Evolutionary conservation across 2,329 filamentous ascomycete species (phyloP).

Genomic region (Cytospora mali): DNA sequence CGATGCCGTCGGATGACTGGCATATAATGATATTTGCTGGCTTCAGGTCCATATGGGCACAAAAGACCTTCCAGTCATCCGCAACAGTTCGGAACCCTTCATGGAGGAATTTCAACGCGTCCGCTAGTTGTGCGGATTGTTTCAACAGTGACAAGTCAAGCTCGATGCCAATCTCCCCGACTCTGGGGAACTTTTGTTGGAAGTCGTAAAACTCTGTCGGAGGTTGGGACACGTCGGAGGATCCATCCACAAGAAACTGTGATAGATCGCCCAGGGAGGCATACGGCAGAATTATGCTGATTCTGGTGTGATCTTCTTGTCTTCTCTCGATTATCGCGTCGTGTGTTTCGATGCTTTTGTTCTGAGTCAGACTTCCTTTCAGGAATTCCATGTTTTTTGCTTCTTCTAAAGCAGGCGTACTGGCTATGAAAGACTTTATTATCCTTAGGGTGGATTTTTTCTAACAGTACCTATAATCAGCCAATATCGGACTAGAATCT

Average conservation of each 20-base stretch:
- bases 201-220: slow-evolving; percentile 8
- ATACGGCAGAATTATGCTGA: slow-evolving; percentile 22
- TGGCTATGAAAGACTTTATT: slow-evolving; percentile 22
- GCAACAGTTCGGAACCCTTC: slow-evolving; percentile 13
- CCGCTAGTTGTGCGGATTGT: slow-evolving; percentile 21
- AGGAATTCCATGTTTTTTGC: slow-evolving; percentile 24
- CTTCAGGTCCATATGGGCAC: slow-evolving; percentile 28
- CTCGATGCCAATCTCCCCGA: not conserved
- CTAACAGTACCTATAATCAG: not conserved
- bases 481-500: not conserved
- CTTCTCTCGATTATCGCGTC: slow-evolving; percentile 23
- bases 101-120: slow-evolving; percentile 26
- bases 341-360: slow-evolving; percentile 20
- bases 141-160: slow-evolving; percentile 12
- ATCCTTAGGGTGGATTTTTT: slow-evolving; percentile 9
- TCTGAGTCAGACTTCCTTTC: slow-evolving; percentile 17
- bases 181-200: slow-evolving; percentile 3
- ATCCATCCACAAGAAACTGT: slow-evolving; percentile 18
- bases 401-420: slow-evolving; percentile 14
- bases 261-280: slow-evolving; percentile 25
- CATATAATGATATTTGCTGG: slow-evolving; percentile 26
- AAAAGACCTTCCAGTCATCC: slow-evolving; percentile 17
- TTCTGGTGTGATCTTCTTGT: slow-evolving; percentile 4
- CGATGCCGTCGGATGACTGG: not conserved
- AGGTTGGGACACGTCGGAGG: not conserved